Evolutionary conservation across 2,329 filamentous ascomycete genomes (phyloP), one percentile per base, ranked within the genome.

Genomic region (Fusarium equiseti): DNA sequence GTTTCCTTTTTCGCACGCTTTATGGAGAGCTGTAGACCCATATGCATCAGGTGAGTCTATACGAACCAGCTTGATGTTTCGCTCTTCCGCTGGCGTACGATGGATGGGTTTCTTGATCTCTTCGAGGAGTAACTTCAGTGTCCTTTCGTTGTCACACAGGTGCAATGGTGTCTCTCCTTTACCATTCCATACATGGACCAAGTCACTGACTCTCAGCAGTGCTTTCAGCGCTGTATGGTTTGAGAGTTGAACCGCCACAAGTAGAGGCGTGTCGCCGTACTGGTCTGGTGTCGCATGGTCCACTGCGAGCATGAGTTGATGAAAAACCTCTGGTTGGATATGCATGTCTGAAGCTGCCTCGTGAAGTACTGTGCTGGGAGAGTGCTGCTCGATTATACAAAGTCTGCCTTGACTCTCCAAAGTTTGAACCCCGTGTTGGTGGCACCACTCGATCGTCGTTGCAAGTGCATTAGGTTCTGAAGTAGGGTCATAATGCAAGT

Each of bases 31-130:
- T 18, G 63, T 66, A 42, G 49, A 31, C 13, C 54, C 61, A 16
- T 66, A 66, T 8, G 20, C 26, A 16, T 66, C 61, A 10, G 44
- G 42, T 6, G 61, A 66, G 18, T 66, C 35, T 38, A 66, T 60
- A 3, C 20, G 16, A 9, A 46, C 49, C 10, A 66, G 10, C 2
- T 9, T 22, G 8, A 53, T 35, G 2, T 35, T 38, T 27, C 27
- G 60, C n/a, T 66, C 53, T 13, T 50, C 42, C 0, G 26, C 22
- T 15, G 20, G 22, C 9, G 24, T 24, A 35, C 31, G 22, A n/a
- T 66, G 49, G 10, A 60, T 18, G 2, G 63, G 61, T 26, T 66
- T 66, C 12, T 66, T 66, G 5, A 66, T 60, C 43, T 66, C 61
- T 12, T 66, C 49, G 1, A 66, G 54, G 2, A 66, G 35, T 7